Evolutionary conservation across 148 eudicot species (phyloP).

Genomic region (Fagopyrum tataricum): DNA sequence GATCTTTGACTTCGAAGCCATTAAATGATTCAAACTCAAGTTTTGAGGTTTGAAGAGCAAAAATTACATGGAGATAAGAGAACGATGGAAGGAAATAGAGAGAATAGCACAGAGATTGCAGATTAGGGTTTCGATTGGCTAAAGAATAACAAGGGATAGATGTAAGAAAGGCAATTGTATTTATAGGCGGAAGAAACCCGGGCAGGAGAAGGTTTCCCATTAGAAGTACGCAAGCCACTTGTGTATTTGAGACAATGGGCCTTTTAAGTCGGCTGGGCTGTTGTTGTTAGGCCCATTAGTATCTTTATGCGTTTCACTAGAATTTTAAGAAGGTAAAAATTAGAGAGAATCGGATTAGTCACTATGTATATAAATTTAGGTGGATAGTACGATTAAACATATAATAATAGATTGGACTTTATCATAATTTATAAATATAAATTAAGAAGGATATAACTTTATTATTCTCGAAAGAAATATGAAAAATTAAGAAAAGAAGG

Average conservation of each 20-base stretch:
- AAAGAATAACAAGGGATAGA: background rate
- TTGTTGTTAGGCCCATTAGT: background rate
- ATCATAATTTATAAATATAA: no score
- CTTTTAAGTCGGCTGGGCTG: background rate
- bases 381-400: no score
- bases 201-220: background rate
- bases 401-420: no score
- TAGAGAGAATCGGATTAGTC: no score
- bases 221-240: no score
- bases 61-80: background rate
- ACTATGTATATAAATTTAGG: no score
- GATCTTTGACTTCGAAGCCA: constrained; percentile 30
- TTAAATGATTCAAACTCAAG: constrained; percentile 1
- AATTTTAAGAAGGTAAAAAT: no score
- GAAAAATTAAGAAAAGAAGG: no score
- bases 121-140: constrained; percentile 8
- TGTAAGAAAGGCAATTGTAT: background rate
- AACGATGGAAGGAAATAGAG: background rate
- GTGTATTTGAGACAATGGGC: background rate
- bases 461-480: no score
- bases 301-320: background rate
- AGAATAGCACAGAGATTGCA: background rate
- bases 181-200: background rate
- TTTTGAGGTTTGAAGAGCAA: background rate
- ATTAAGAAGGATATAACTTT: no score